These are phyloP conservation scores for Podaxis sp. DNA, from an alignment of 768 basidiomycete genomes.

Conservation along the genomic window DNA sequence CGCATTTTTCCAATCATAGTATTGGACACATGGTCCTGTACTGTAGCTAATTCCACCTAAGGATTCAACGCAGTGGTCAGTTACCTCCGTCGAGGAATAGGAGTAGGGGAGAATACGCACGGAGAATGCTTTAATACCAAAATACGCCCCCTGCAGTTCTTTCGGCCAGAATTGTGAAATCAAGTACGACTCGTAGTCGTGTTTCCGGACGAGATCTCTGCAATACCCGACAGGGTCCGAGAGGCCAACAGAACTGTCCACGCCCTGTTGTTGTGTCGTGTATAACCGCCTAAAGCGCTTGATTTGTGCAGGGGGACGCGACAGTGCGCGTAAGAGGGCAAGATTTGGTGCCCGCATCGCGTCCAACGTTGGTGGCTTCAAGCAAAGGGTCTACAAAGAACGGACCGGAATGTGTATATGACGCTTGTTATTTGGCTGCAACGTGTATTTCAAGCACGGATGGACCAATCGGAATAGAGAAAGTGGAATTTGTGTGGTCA, in stretches of 20 bases:
- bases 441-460: background rate
- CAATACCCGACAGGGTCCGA: constrained; percentile 63
- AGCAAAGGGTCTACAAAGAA: background rate
- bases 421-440: background rate
- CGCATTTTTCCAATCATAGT: constrained; percentile 77
- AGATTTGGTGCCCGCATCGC: background rate
- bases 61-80: background rate
- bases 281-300: background rate
- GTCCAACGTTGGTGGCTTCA: background rate
- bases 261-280: background rate
- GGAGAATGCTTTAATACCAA: constrained; percentile 81
- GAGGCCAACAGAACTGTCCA: constrained; percentile 19
- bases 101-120: constrained; percentile 45
- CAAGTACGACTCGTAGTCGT: constrained; percentile 82
- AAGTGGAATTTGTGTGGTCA: background rate
- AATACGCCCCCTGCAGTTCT: constrained; percentile 63
- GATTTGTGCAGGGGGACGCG: background rate
- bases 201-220: constrained; percentile 66
- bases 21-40: constrained; percentile 77
- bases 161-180: constrained; percentile 71
- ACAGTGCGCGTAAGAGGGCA: background rate
- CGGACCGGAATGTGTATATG: background rate
- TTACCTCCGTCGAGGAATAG: constrained; percentile 1
- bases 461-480: background rate
- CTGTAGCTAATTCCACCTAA: constrained; percentile 74